phyloP scores from a whole-genome alignment of 2,329 filamentous ascomycete genomes.

The Fusarium sp. region DNA sequence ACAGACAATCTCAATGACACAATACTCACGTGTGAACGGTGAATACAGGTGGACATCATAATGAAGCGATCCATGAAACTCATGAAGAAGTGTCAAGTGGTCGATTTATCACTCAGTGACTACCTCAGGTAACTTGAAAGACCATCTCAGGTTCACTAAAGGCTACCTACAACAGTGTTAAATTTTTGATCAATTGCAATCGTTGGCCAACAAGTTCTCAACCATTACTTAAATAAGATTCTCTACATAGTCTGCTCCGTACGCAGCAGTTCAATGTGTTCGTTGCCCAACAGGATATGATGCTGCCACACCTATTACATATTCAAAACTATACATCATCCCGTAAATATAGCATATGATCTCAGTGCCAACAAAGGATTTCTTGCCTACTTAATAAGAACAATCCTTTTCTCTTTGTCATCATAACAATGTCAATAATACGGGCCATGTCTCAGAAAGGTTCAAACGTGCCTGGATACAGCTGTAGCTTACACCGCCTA shows the following conservation, averaged over 20 bases:
- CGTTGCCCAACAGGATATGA: background rate
- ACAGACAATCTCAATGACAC: constrained; percentile 10
- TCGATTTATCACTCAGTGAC: background rate
- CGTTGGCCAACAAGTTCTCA: background rate
- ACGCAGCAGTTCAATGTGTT: background rate
- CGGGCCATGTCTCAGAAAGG: background rate
- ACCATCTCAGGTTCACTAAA: background rate
- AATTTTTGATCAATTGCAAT: background rate
- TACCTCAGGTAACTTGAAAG: background rate
- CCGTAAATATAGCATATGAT: background rate
- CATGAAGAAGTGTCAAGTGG: background rate
- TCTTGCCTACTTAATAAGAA: background rate
- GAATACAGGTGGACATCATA: constrained; percentile 8
- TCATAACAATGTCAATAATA: background rate
- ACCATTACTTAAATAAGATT: background rate
- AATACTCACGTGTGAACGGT: background rate
- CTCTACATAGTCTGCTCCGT: background rate
- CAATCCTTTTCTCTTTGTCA: too few relatives aligned
- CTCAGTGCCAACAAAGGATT: background rate
- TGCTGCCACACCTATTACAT: background rate
- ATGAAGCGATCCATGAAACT: background rate
- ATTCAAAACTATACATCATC: background rate
- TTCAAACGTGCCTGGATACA: background rate
- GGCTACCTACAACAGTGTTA: background rate
- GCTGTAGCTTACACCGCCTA: constrained; percentile 20